Base-by-base conservation (phyloP, 2,329 filamentous ascomycete genomes). In the Neofusicoccum umdonicola region DNA sequence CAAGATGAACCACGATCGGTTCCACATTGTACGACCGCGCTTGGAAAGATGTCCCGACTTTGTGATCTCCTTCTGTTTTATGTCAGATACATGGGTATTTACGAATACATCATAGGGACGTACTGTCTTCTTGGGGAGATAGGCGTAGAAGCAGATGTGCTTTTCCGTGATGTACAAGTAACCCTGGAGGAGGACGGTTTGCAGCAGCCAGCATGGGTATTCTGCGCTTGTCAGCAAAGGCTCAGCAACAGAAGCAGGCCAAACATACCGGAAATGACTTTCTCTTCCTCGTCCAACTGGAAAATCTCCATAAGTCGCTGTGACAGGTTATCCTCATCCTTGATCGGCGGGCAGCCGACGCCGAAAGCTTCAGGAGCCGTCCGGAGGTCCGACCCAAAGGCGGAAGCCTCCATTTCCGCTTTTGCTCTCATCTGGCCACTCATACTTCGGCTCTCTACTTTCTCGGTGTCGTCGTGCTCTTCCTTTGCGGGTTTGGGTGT, bases 101-200 rank as follows among this genome's bases (percentile, higher is more conserved):
- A 4, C 11, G 13, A 3, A 17, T 2, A 7, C 3, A 19, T 7
- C 13, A 17, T n/a, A n/a, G 22, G 8, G 19, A 73, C 88, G 78
- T 82, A 91, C 90, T 60, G 90, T 87, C 83, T 95, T 97, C 82
- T 93, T 96, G 6, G 93, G 93, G n/a, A 98, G 84, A 74, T 97
- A 97, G 44, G 95, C 93, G 74, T 97, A 98, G 76, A 98, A 99
- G 79, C 93, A 97, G 67, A 98, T 90, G 74, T 99, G 95, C 70
- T 89, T 90, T 67, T 90, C 84, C 0, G 95, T 98, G 72, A 99
- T 91, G 79, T 98, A 98, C 85, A 99, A 89, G 75, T 95, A 97
- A 5, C 95, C 95, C 74, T 97, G 93, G 8, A 98, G 84, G 35
- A 98, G 82, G 50, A 97, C 92, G 73, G 90, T 97, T 75, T 97